phyloP scores from a whole-genome alignment of 2,329 filamentous ascomycete genomes.

The Dothideomycetes sp. region DNA sequence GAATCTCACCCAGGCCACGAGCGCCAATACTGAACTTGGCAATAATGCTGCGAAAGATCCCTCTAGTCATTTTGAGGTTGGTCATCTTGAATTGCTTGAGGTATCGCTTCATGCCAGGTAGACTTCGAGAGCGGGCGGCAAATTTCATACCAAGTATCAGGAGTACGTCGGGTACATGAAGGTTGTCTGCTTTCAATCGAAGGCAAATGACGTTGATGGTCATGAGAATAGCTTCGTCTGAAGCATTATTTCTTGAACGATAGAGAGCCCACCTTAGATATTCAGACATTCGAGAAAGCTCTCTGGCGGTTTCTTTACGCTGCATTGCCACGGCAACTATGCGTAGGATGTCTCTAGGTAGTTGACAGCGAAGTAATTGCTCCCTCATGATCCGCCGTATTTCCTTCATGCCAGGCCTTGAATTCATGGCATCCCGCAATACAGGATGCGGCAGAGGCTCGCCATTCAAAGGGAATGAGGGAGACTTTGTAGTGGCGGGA shows the following conservation, averaged over 20 bases:
- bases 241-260: conserved; percentile 18
- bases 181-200: conserved; percentile 15
- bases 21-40: conserved; percentile 26
- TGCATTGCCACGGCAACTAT: conserved; percentile 20
- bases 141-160: conserved; percentile 21
- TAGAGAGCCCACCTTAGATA: conserved; percentile 22
- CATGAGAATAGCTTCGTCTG: conserved; percentile 18
- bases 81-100: conserved; percentile 14
- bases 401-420: neutral
- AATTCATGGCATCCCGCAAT: conserved; percentile 11
- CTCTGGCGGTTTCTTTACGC: conserved; percentile 9
- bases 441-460: conserved; percentile 4
- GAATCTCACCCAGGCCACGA: conserved; percentile 24
- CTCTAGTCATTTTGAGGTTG: conserved; percentile 13
- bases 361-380: conserved; percentile 19
- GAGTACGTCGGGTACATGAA: conserved; percentile 14
- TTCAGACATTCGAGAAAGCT: conserved; percentile 15
- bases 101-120: conserved; percentile 21
- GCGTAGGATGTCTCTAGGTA: conserved; percentile 18
- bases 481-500: neutral
- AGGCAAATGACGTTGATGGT: conserved; percentile 17
- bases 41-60: conserved; percentile 21
- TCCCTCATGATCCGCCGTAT: conserved; percentile 13
- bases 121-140: conserved; percentile 19
- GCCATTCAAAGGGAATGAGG: conserved; percentile 6